A percentile compares a stretch with the other conserved stretches of the same genome.
phyloP scores from a whole-genome alignment of 176 grass and related monocot species.

The Lolium perenne region DNA sequence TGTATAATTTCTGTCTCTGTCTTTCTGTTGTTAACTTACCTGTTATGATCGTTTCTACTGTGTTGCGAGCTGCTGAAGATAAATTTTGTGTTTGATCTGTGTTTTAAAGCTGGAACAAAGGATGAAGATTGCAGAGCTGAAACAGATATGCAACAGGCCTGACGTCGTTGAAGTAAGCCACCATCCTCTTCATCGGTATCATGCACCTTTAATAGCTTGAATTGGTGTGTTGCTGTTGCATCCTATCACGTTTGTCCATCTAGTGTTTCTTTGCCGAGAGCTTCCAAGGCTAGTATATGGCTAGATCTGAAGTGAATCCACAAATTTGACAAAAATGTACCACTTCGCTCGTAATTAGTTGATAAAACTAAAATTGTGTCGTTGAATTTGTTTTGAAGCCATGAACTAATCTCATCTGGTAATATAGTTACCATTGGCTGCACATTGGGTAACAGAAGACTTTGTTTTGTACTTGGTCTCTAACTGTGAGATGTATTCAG shows the following conservation, averaged over 20 bases:
- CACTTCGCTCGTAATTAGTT: not conserved
- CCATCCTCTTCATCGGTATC: not conserved
- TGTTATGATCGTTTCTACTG: not conserved
- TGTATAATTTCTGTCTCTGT: not conserved
- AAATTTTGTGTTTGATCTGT: not conserved
- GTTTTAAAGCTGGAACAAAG: conserved; percentile 65
- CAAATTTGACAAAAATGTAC: not conserved
- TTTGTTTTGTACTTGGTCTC: not conserved
- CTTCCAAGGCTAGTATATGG: not conserved
- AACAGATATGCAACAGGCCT: conserved; percentile 83
- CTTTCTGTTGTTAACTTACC: conserved; percentile 24
- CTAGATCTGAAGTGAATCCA: not conserved
- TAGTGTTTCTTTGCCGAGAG: not conserved
- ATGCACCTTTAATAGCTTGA: not conserved
- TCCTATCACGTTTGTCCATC: not conserved
- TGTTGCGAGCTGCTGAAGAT: not conserved
- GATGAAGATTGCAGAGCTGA: conserved; percentile 95
- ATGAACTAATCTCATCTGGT: not conserved
- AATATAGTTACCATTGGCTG: not conserved
- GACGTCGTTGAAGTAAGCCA: conserved; percentile 82
- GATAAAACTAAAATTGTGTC: not conserved
- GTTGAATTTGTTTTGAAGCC: not conserved
- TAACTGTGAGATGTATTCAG: not conserved
- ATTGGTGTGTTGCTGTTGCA: not conserved
- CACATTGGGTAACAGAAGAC: not conserved